Evolutionary conservation across 1,284 basidiomycete genomes (phyloP).

Genomic region (Cryptococcus sp.): DNA sequence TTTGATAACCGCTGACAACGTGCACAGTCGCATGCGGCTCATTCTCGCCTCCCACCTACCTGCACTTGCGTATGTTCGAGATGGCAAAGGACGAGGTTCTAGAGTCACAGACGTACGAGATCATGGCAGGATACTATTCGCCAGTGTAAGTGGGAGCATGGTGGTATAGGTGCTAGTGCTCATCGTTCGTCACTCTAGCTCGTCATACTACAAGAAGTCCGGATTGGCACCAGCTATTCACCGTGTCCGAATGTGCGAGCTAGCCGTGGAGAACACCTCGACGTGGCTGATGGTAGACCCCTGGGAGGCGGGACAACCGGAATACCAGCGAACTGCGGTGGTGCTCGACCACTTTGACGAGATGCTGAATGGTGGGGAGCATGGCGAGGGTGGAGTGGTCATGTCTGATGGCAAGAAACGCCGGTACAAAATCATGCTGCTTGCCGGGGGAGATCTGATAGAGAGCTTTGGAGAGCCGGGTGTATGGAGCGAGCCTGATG

Average conservation of each 20-base stretch:
- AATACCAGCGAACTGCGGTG: slow-evolving; percentile 91
- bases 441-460: slow-evolving; percentile 96
- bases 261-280: slow-evolving; percentile 70
- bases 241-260: slow-evolving; percentile 83
- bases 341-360: slow-evolving; percentile 95
- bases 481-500: slow-evolving; percentile 93
- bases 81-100: slow-evolving; percentile 95
- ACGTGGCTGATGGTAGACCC: slow-evolving; percentile 81
- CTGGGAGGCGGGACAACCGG: slow-evolving; percentile 90
- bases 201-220: slow-evolving; percentile 88
- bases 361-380: slow-evolving; percentile 74
- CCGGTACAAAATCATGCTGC: slow-evolving; percentile 74
- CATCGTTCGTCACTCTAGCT: slow-evolving; percentile 42
- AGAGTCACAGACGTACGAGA: slow-evolving; percentile 89
- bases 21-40: slow-evolving; percentile 58
- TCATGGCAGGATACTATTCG: slow-evolving; percentile 90
- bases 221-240: slow-evolving; percentile 78
- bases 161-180: neutral
- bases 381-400: slow-evolving; percentile 62
- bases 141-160: slow-evolving; percentile 62
- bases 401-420: slow-evolving; percentile 50
- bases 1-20: neutral
- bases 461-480: slow-evolving; percentile 95
- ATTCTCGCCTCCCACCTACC: slow-evolving; percentile 61
- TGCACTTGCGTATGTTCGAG: slow-evolving; percentile 85